phyloP scores from a whole-genome alignment of 2,329 filamentous ascomycete species.

The Lachnellula arida region DNA sequence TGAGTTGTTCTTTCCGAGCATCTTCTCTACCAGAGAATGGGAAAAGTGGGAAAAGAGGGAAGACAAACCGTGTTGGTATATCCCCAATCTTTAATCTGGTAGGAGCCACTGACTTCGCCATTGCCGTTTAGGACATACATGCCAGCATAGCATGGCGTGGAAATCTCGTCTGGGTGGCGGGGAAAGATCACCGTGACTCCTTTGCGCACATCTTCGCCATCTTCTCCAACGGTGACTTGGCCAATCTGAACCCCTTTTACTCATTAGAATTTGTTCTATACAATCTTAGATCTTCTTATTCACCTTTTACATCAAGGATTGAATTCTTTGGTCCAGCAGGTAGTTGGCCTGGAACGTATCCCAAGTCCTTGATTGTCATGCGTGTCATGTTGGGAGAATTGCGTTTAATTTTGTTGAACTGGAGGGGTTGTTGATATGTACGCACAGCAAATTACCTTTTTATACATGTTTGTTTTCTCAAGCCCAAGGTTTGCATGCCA shows the following conservation, averaged over 20 bases:
- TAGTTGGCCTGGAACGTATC: constrained; percentile 26
- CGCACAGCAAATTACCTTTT: not conserved
- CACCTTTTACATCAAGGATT: constrained; percentile 29
- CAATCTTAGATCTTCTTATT: not conserved
- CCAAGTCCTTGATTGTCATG: constrained; percentile 26
- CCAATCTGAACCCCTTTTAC: constrained; percentile 26
- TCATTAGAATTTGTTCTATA: not conserved
- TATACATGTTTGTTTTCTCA: not conserved
- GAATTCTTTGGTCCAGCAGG: constrained; percentile 28
- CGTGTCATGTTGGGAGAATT: constrained; percentile 10
- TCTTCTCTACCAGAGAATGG: too few species aligned
- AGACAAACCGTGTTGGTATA: constrained; percentile 27
- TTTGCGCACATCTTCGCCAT: constrained; percentile 23
- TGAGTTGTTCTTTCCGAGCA: too few species aligned
- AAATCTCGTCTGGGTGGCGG: constrained; percentile 24
- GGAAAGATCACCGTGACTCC: constrained; percentile 30
- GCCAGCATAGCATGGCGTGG: constrained; percentile 28
- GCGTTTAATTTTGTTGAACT: not conserved
- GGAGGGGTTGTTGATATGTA: not conserved
- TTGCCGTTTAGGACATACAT: constrained; percentile 29
- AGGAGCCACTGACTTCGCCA: constrained; percentile 28
- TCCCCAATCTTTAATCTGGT: constrained; percentile 30
- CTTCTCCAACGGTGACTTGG: constrained; percentile 27
- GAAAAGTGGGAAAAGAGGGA: not conserved
- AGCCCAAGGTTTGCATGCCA: too few species aligned